Percentiles rank a stretch among this genome's conserved stretches.
These are phyloP conservation scores for Simmondsia chinensis DNA, from an alignment of 148 eudicot genomes.

Conservation along the genomic window DNA sequence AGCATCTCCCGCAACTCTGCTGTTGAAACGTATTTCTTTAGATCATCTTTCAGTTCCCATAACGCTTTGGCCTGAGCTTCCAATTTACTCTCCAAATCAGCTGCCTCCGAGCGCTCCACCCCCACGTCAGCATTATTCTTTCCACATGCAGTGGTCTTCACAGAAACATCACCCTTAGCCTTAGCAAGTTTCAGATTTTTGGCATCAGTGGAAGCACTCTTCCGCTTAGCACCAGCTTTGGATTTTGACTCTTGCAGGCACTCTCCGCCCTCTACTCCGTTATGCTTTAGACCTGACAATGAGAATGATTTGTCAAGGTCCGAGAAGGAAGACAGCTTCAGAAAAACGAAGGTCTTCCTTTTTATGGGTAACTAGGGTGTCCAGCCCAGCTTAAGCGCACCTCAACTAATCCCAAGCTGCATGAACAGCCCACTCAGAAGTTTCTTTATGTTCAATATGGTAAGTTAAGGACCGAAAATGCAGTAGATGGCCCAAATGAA, in stretches of 20 bases:
- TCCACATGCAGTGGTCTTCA: slow-evolving; percentile 23
- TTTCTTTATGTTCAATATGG: too few relatives aligned
- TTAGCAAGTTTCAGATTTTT: slow-evolving; percentile 57
- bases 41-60: slow-evolving; percentile 85
- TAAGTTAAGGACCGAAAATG: too few relatives aligned
- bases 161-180: slow-evolving; percentile 26
- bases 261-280: slow-evolving; percentile 20
- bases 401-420: too few relatives aligned
- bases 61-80: slow-evolving; percentile 75
- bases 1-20: slow-evolving; percentile 81
- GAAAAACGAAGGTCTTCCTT: background rate
- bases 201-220: slow-evolving; percentile 32
- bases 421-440: too few relatives aligned
- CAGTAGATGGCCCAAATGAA: too few relatives aligned
- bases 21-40: slow-evolving; percentile 65
- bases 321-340: background rate
- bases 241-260: slow-evolving; percentile 18
- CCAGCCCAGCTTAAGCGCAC: too few relatives aligned
- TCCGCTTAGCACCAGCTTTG: slow-evolving; percentile 52
- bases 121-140: slow-evolving; percentile 11
- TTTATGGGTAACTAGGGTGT: too few relatives aligned
- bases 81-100: slow-evolving; percentile 43
- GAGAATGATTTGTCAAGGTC: background rate
- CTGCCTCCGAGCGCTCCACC: slow-evolving; percentile 17
- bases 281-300: slow-evolving; percentile 30